Evolutionary conservation across 345 rosid species (phyloP).

Genomic region (Lumnitzera racemosa): DNA sequence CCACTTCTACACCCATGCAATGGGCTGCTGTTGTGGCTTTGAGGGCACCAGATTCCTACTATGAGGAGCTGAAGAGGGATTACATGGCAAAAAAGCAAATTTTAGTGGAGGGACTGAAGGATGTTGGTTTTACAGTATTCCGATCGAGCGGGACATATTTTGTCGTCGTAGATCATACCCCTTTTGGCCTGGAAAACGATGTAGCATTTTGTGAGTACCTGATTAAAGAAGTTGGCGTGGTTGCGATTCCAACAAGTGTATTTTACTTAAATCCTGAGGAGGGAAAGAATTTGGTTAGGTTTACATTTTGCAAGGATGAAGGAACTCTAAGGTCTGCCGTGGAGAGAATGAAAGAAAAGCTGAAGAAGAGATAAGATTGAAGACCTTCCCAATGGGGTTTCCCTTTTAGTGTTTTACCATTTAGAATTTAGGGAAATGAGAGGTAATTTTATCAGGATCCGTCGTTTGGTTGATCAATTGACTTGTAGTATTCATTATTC

Average conservation of each 20-base stretch:
- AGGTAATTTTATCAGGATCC: too few relatives aligned
- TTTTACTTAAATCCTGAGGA: slow-evolving; percentile 91
- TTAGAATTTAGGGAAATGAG: background rate
- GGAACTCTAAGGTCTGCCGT: slow-evolving; percentile 74
- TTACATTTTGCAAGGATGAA: slow-evolving; percentile 94
- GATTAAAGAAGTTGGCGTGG: slow-evolving; percentile 94
- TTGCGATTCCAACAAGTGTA: slow-evolving; percentile 82
- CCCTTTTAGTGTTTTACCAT: background rate
- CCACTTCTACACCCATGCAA: slow-evolving; percentile 83
- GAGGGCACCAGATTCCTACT: slow-evolving; percentile 74
- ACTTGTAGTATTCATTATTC: too few relatives aligned
- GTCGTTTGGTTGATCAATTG: too few relatives aligned
- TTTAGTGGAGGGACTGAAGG: slow-evolving; percentile 74
- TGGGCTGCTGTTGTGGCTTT: slow-evolving; percentile 70
- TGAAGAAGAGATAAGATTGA: slow-evolving; percentile 37
- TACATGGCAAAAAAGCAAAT: slow-evolving; percentile 72
- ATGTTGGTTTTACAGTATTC: slow-evolving; percentile 78
- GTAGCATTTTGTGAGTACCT: slow-evolving; percentile 80
- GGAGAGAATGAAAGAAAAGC: slow-evolving; percentile 81
- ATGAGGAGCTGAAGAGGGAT: slow-evolving; percentile 62
- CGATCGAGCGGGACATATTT: slow-evolving; percentile 96
- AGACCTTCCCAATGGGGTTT: background rate
- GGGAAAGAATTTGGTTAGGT: slow-evolving; percentile 90
- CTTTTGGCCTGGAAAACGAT: slow-evolving; percentile 71
- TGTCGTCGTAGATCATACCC: slow-evolving; percentile 85